phyloP scores from a whole-genome alignment of 768 basidiomycete genomes.

The Chiua virens region DNA sequence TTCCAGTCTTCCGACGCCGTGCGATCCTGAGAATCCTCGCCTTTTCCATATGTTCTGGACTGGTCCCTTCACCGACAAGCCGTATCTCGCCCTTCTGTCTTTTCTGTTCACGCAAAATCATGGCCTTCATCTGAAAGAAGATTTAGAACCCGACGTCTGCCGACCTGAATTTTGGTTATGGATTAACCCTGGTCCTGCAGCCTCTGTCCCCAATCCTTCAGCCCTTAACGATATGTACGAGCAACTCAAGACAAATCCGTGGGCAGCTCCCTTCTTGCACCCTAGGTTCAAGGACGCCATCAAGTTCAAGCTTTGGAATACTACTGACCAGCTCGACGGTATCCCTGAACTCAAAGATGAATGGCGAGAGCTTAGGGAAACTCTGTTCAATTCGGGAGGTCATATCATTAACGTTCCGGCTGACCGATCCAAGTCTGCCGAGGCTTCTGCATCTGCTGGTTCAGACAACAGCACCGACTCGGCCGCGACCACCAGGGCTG shows the following conservation, averaged over 20 bases:
- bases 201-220: slow-evolving; percentile 79
- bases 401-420: slow-evolving; percentile 65
- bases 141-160: slow-evolving; percentile 49
- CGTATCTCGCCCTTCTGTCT: slow-evolving; percentile 91
- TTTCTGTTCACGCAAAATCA: slow-evolving; percentile 97
- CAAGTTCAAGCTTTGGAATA: slow-evolving; percentile 97
- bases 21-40: slow-evolving; percentile 82
- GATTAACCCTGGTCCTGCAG: slow-evolving; percentile 98
- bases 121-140: slow-evolving; percentile 68
- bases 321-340: slow-evolving; percentile 93
- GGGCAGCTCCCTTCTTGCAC: slow-evolving; percentile 95
- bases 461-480: slow-evolving; percentile 26
- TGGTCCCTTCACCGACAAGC: slow-evolving; percentile 97
- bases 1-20: slow-evolving; percentile 57
- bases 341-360: slow-evolving; percentile 86
- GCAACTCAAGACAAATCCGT: slow-evolving; percentile 80
- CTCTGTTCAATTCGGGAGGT: slow-evolving; percentile 87
- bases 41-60: slow-evolving; percentile 99
- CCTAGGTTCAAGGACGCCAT: slow-evolving; percentile 89
- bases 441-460: slow-evolving; percentile 15
- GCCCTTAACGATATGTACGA: slow-evolving; percentile 83
- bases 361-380: slow-evolving; percentile 74
- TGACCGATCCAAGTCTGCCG: slow-evolving; percentile 37
- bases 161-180: slow-evolving; percentile 95
- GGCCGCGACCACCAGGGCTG: slow-evolving; percentile 13